Evolutionary conservation across 768 basidiomycete genomes (phyloP).

Genomic region (Boletus sp.): DNA sequence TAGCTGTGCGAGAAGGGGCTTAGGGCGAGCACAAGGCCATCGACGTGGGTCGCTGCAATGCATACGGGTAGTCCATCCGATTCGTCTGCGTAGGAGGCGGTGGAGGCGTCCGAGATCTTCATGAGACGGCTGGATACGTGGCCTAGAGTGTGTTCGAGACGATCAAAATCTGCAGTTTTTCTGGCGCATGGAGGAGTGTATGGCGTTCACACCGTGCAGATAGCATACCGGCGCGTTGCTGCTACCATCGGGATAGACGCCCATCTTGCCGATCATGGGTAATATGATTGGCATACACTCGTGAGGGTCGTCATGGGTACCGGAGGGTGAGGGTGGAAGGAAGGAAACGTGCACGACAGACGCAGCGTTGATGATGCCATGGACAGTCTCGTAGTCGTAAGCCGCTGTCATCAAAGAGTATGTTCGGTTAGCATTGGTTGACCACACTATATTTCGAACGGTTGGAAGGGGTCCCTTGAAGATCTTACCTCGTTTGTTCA

Average conservation of each 20-base stretch:
- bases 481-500: conserved; percentile 22
- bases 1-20: conserved; percentile 27
- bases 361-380: conserved; percentile 22
- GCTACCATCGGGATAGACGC: conserved; percentile 9
- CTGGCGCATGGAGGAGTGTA: too few species aligned
- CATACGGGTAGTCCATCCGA: conserved; percentile 16
- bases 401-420: conserved; percentile 6
- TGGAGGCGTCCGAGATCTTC: conserved; percentile 15
- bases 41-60: conserved; percentile 25
- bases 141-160: conserved; percentile 4
- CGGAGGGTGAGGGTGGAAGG: conserved; percentile 17
- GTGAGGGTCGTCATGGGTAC: conserved; percentile 6
- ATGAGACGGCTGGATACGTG: conserved; percentile 27
- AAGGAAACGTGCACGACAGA: conserved; percentile 26
- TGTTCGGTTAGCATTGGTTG: too few species aligned
- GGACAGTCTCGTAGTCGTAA: conserved; percentile 23
- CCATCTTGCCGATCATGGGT: conserved; percentile 28
- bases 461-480: too few species aligned
- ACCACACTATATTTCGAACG: too few species aligned
- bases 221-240: conserved; percentile 18
- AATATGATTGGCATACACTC: conserved; percentile 21
- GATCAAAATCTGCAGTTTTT: background rate
- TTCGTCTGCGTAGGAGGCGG: background rate
- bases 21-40: conserved; percentile 23
- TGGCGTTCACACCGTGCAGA: conserved; percentile 18